phyloP scores from a whole-genome alignment of 306 rosid species.

The Alnus glutinosa region DNA sequence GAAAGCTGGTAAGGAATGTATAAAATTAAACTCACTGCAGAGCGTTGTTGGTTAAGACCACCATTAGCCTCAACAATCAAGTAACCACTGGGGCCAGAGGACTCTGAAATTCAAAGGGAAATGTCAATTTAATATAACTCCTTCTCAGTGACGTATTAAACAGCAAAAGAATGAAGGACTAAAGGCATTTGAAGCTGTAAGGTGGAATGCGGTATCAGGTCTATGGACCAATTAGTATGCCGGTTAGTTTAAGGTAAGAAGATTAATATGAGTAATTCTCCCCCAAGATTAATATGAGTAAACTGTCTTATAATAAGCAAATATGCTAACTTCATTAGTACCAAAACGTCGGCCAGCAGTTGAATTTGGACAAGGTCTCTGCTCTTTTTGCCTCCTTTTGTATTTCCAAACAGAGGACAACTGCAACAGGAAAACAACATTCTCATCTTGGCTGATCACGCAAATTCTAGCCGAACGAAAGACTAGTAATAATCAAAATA shows the following conservation, averaged over 20 bases:
- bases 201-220: not conserved
- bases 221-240: not conserved
- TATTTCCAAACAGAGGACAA: conserved; percentile 85
- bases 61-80: conserved; percentile 94
- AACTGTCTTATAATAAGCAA: not conserved
- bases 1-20: not conserved
- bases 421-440: conserved; percentile 41
- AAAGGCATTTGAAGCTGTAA: not conserved
- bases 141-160: not conserved
- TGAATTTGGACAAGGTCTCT: conserved; percentile 75
- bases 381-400: conserved; percentile 82
- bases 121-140: conserved; percentile 15
- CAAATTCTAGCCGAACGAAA: not conserved
- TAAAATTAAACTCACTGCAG: conserved; percentile 58
- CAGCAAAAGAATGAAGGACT: not conserved
- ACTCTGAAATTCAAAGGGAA: conserved; percentile 50
- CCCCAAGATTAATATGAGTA: too few species aligned
- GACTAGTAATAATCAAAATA: not conserved
- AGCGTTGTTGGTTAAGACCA: conserved; percentile 97
- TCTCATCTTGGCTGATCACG: not conserved
- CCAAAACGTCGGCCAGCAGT: conserved; percentile 60
- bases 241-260: not conserved
- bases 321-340: conserved; percentile 28
- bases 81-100: conserved; percentile 61
- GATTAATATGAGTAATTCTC: not conserved